These are phyloP conservation scores for Thelonectria olida DNA, from an alignment of 2,329 filamentous ascomycete genomes.

Conservation along the genomic window DNA sequence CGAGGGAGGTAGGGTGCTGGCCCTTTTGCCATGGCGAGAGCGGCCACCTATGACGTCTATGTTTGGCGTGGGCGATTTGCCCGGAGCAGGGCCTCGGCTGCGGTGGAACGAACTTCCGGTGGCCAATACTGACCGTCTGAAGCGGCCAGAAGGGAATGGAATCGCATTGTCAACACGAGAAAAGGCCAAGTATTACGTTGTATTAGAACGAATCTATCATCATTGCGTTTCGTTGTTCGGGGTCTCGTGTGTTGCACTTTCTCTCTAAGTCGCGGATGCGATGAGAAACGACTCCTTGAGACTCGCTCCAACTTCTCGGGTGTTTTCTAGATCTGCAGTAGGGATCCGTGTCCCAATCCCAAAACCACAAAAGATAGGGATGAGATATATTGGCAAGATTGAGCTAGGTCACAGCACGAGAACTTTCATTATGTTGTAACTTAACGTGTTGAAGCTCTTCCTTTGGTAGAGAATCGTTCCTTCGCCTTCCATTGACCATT, in stretches of 20 bases:
- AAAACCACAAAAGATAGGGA: too few species aligned
- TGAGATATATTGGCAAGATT: too few species aligned
- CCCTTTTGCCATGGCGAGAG: slow-evolving; percentile 21
- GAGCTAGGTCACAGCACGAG: too few species aligned
- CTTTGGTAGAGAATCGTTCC: too few species aligned
- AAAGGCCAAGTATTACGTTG: not conserved
- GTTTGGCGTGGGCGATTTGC: slow-evolving; percentile 21
- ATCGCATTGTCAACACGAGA: not conserved
- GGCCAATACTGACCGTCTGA: not conserved
- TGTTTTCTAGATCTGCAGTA: too few species aligned
- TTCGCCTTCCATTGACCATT: too few species aligned
- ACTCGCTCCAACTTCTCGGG: too few species aligned
- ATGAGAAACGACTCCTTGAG: too few species aligned
- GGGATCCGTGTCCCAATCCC: too few species aligned
- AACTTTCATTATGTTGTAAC: too few species aligned
- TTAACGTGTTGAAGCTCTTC: too few species aligned
- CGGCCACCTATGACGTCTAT: slow-evolving; percentile 40
- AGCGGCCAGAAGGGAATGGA: slow-evolving; percentile 5
- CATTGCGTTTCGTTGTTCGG: not conserved
- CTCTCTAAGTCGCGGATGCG: too few species aligned
- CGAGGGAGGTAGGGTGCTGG: slow-evolving; percentile 14
- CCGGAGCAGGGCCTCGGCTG: slow-evolving; percentile 8
- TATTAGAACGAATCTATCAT: not conserved
- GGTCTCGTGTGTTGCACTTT: not conserved
- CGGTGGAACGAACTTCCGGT: slow-evolving; percentile 31